phyloP scores from a whole-genome alignment of 208 protist species.

The Leptomonas pyrrhocoris region DNA sequence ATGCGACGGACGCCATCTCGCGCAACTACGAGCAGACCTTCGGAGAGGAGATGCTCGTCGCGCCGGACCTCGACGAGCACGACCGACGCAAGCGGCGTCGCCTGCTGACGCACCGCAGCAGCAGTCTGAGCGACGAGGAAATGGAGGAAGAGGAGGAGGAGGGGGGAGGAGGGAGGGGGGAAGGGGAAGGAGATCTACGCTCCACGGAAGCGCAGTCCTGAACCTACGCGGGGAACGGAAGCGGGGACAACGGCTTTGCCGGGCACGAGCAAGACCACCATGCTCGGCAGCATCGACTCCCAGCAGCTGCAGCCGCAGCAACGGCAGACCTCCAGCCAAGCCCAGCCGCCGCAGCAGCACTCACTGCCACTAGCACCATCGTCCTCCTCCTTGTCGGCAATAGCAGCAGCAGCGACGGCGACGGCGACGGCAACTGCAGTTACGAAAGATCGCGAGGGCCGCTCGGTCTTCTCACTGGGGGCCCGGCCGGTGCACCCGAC shows the following conservation, averaged over 20 bases:
- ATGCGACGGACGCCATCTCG: constrained; percentile 52
- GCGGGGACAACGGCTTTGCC: background rate
- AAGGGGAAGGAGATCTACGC: constrained; percentile 5
- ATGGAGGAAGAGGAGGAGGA: too few species aligned
- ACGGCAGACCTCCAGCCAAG: too few species aligned
- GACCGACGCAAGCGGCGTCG: constrained; percentile 23
- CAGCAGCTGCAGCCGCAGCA: background rate
- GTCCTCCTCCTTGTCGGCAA: too few species aligned
- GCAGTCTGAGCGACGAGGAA: constrained; percentile 11
- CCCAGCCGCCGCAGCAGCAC: too few species aligned
- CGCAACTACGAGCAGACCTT: constrained; percentile 46
- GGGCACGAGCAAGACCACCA: background rate
- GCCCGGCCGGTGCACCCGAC: constrained; percentile 8
- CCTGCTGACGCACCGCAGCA: constrained; percentile 5
- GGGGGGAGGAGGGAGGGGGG: too few species aligned
- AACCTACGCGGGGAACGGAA: background rate
- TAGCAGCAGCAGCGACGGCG: background rate
- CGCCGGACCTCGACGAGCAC: constrained; percentile 47
- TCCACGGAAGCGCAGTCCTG: background rate
- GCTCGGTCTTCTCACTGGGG: background rate
- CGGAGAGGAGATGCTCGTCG: constrained; percentile 61
- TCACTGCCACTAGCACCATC: too few species aligned
- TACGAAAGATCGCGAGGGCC: constrained; percentile 1
- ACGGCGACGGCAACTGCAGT: background rate
- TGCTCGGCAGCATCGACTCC: constrained; percentile 6